These are phyloP conservation scores for Termitomyces sp. DNA, from an alignment of 768 basidiomycete species.

Conservation along the genomic window DNA sequence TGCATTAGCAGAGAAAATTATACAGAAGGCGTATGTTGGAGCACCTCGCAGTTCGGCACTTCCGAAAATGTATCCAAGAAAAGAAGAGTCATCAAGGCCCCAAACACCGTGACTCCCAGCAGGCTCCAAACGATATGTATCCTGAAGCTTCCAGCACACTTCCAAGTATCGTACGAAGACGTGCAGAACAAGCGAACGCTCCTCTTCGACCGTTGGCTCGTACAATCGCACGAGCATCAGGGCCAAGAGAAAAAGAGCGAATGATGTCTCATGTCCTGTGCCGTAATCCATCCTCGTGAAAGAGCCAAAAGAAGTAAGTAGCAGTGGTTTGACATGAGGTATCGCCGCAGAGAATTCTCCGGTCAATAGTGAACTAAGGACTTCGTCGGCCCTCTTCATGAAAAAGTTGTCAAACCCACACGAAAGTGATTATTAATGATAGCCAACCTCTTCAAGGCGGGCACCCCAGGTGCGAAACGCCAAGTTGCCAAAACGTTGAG, in stretches of 20 bases:
- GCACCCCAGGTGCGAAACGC: constrained; percentile 85
- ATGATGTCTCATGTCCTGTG: constrained; percentile 92
- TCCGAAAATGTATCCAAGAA: constrained; percentile 89
- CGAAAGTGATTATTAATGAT: constrained; percentile 4
- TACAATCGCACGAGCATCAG: constrained; percentile 71
- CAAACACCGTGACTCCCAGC: constrained; percentile 98
- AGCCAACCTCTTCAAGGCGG: constrained; percentile 69
- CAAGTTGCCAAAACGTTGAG: constrained; percentile 91
- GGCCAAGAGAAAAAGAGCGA: constrained; percentile 73
- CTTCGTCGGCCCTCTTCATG: constrained; percentile 49
- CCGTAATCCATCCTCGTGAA: constrained; percentile 94
- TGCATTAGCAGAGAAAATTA: constrained; percentile 12
- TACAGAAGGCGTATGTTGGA: background rate
- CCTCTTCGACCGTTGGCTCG: constrained; percentile 55
- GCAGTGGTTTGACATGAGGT: constrained; percentile 73
- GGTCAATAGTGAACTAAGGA: constrained; percentile 51
- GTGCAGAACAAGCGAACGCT: constrained; percentile 55
- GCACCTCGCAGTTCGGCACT: constrained; percentile 83
- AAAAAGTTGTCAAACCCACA: constrained; percentile 9
- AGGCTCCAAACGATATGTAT: constrained; percentile 87
- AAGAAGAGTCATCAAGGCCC: constrained; percentile 92
- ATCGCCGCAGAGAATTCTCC: constrained; percentile 40
- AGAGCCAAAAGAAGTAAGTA: constrained; percentile 85
- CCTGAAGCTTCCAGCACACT: constrained; percentile 84
- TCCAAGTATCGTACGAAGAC: constrained; percentile 77